phyloP scores from a whole-genome alignment of 192 early-diverging fungal species.

The Jimgerdemannia lactiflua region DNA sequence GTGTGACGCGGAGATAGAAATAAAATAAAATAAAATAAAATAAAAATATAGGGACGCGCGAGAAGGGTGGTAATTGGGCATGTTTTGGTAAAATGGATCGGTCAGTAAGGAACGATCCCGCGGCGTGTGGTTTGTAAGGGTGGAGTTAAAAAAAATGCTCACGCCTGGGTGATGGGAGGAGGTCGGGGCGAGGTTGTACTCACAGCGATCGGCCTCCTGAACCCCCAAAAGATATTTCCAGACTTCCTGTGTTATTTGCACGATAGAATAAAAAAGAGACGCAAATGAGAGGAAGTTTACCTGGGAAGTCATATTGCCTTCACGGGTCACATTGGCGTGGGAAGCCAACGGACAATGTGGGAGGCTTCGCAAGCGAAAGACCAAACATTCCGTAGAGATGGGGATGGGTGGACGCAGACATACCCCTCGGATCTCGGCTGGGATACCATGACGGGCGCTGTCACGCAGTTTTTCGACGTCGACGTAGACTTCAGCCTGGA shows the following conservation, averaged over 20 bases:
- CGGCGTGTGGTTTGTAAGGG: neutral
- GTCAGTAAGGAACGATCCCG: neutral
- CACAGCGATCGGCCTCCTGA: slow-evolving; percentile 76
- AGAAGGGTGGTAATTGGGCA: neutral
- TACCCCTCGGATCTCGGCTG: slow-evolving; percentile 71
- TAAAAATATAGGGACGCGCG: neutral
- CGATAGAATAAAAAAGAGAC: neutral
- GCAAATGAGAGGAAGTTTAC: slow-evolving; percentile 24
- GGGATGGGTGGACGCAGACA: slow-evolving; percentile 5
- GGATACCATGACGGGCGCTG: slow-evolving; percentile 77
- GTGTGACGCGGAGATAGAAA: neutral
- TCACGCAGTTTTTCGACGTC: slow-evolving; percentile 78
- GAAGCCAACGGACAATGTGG: neutral
- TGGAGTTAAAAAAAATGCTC: neutral
- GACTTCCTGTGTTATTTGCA: slow-evolving; percentile 54
- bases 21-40: neutral
- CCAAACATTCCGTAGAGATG: slow-evolving; percentile 1
- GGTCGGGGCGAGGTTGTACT: slow-evolving; percentile 17
- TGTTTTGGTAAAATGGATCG: neutral
- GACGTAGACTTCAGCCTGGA: slow-evolving; percentile 79
- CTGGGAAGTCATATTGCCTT: slow-evolving; percentile 16
- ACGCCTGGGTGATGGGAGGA: slow-evolving; percentile 8
- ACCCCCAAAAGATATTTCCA: slow-evolving; percentile 89
- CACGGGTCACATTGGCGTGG: neutral
- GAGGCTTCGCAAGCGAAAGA: slow-evolving; percentile 1